A percentile compares a stretch with the other conserved stretches of the same genome.
phyloP scores from a whole-genome alignment of 345 rosid genomes.

The Chamaenerion angustifolium region DNA sequence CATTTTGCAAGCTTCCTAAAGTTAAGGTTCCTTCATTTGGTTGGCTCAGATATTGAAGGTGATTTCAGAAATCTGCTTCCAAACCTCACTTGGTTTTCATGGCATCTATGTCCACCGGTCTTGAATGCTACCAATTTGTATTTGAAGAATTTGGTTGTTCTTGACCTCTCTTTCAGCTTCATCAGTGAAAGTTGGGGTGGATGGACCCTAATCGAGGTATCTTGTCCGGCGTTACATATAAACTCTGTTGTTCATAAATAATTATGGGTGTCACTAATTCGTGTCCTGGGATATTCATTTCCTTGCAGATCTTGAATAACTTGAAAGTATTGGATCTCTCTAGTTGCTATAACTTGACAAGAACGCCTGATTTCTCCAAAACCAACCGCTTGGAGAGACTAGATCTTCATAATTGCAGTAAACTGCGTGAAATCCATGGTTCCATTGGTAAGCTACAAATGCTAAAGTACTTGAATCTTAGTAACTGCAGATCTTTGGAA shows the following conservation, averaged over 20 bases:
- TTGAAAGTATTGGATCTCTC: slow-evolving; percentile 8
- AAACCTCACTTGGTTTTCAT: background rate
- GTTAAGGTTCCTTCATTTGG: background rate
- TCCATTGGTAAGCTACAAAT: background rate
- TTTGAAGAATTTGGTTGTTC: slow-evolving; percentile 5
- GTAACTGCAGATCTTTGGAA: background rate
- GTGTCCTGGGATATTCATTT: background rate
- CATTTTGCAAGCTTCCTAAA: slow-evolving; percentile 2
- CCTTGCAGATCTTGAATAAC: background rate
- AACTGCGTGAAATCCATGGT: background rate
- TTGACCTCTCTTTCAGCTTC: background rate
- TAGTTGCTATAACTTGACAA: background rate
- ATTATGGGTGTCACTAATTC: background rate
- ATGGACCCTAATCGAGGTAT: slow-evolving; percentile 3
- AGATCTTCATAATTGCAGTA: background rate
- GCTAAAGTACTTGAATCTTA: background rate
- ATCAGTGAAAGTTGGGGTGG: background rate
- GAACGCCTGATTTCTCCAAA: background rate
- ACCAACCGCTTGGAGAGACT: background rate
- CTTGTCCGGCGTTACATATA: background rate
- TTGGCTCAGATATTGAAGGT: background rate
- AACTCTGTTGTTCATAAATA: background rate
- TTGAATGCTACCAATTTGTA: background rate
- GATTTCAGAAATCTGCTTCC: background rate
- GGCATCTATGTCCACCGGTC: background rate